Evolutionary conservation across 371 early-diverging fungal species (phyloP).

Genomic region (Furculomyces boomerangus): DNA sequence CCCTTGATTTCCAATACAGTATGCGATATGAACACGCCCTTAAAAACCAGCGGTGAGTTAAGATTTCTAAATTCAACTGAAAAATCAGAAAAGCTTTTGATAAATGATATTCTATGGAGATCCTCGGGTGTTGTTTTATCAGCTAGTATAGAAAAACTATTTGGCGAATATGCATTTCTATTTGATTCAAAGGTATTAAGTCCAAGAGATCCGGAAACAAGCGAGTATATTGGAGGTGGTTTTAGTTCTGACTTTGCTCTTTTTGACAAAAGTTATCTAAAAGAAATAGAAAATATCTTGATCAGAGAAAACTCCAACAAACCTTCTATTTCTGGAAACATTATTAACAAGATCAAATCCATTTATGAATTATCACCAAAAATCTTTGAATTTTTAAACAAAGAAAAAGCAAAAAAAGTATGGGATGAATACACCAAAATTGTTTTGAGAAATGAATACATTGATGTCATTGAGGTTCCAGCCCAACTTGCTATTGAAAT

Average conservation of each 20-base stretch:
- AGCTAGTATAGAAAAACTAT: constrained; percentile 86
- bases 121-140: constrained; percentile 98
- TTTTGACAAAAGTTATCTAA: constrained; percentile 1
- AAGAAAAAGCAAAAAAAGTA: constrained; percentile 6
- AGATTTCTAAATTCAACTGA: not conserved
- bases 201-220: not conserved
- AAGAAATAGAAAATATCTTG: constrained; percentile 1
- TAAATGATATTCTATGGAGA: constrained; percentile 95
- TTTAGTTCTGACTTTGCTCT: constrained; percentile 19
- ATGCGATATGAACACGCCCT: not conserved
- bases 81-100: not conserved
- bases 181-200: constrained; percentile 1
- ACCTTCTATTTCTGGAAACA: constrained; percentile 7
- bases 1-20: not conserved
- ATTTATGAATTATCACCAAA: not conserved
- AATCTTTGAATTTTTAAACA: constrained; percentile 8
- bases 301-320: not conserved
- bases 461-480: constrained; percentile 69
- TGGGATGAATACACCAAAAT: constrained; percentile 21
- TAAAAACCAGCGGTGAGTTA: not conserved
- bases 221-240: constrained; percentile 7
- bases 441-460: constrained; percentile 81
- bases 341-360: not conserved
- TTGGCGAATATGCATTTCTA: constrained; percentile 22
- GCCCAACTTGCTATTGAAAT: constrained; percentile 85